These are phyloP conservation scores for Nitzschia sp. DNA, from an alignment of 108 stramenopile genomes.

Conservation along the genomic window DNA sequence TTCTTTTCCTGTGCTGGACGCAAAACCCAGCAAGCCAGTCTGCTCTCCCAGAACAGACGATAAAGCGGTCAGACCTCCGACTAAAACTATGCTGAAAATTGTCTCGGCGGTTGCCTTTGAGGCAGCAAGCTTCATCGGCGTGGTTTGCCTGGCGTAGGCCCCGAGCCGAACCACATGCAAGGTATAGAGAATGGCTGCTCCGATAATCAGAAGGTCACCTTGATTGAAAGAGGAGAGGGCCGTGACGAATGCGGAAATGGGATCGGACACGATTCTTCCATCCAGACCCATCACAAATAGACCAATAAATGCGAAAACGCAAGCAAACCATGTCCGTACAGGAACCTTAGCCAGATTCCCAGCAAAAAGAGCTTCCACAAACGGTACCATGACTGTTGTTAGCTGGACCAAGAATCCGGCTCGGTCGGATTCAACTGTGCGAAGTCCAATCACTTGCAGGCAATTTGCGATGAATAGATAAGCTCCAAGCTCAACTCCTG, in stretches of 20 bases:
- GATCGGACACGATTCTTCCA: slow-evolving; percentile 9
- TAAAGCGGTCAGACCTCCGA: slow-evolving; percentile 23
- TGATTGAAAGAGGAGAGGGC: slow-evolving; percentile 32
- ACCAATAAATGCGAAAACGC: slow-evolving; percentile 72
- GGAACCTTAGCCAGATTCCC: slow-evolving; percentile 28
- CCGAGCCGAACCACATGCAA: slow-evolving; percentile 85
- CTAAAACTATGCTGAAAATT: slow-evolving; percentile 46
- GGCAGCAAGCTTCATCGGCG: slow-evolving; percentile 71
- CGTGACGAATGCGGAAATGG: slow-evolving; percentile 6
- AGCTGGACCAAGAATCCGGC: slow-evolving; percentile 87
- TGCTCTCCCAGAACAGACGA: slow-evolving; percentile 3
- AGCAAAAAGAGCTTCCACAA: slow-evolving; percentile 42
- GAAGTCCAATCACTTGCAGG: slow-evolving; percentile 78
- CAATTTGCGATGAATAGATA: slow-evolving; percentile 85
- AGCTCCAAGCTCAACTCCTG: slow-evolving; percentile 74
- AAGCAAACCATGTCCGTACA: slow-evolving; percentile 66
- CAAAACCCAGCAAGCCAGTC: slow-evolving; percentile 22
- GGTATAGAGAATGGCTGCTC: slow-evolving; percentile 74
- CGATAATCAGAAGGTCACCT: slow-evolving; percentile 72
- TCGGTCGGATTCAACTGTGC: slow-evolving; percentile 77
- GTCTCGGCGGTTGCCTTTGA: slow-evolving; percentile 76
- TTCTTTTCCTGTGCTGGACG: slow-evolving; percentile 42
- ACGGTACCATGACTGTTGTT: slow-evolving; percentile 82
- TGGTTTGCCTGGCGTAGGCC: slow-evolving; percentile 54
- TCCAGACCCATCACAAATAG: slow-evolving; percentile 79